These are phyloP conservation scores for Penicillium parvum DNA, from an alignment of 495 filamentous ascomycete genomes.

Conservation along the genomic window DNA sequence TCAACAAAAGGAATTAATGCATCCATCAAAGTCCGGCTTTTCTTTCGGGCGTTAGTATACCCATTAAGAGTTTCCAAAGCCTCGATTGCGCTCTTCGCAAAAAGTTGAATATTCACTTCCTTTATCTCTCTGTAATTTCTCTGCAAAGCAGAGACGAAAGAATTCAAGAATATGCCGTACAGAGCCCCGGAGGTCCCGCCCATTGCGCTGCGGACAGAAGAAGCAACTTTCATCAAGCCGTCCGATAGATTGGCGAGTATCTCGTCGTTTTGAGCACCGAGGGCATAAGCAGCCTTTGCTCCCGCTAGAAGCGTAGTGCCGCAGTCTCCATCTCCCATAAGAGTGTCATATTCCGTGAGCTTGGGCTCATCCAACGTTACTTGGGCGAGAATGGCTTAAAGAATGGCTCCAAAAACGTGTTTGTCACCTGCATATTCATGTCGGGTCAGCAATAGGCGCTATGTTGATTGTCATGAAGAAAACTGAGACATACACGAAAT, in stretches of 20 bases:
- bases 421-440: too few relatives aligned
- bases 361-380: conserved; percentile 8
- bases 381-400: too few relatives aligned
- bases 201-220: conserved; percentile 7
- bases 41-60: conserved; percentile 9
- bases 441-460: too few relatives aligned
- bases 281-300: conserved; percentile 2
- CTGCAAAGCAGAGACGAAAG: conserved; percentile 5
- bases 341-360: conserved; percentile 11
- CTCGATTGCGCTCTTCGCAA: conserved; percentile 6
- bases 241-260: too few relatives aligned
- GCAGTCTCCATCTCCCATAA: conserved; percentile 16
- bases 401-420: too few relatives aligned
- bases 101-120: background rate
- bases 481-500: too few relatives aligned
- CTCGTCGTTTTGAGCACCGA: background rate
- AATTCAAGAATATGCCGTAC: conserved; percentile 10
- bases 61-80: conserved; percentile 10
- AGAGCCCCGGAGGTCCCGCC: conserved; percentile 14
- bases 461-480: too few relatives aligned
- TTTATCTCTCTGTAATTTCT: conserved; percentile 3
- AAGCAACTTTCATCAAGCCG: too few relatives aligned
- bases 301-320: too few relatives aligned
- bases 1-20: conserved; percentile 10
- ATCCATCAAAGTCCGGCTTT: conserved; percentile 14